These are phyloP conservation scores for Magnaporthiopsis poae DNA, from an alignment of 2,329 filamentous ascomycete genomes.

Conservation along the genomic window DNA sequence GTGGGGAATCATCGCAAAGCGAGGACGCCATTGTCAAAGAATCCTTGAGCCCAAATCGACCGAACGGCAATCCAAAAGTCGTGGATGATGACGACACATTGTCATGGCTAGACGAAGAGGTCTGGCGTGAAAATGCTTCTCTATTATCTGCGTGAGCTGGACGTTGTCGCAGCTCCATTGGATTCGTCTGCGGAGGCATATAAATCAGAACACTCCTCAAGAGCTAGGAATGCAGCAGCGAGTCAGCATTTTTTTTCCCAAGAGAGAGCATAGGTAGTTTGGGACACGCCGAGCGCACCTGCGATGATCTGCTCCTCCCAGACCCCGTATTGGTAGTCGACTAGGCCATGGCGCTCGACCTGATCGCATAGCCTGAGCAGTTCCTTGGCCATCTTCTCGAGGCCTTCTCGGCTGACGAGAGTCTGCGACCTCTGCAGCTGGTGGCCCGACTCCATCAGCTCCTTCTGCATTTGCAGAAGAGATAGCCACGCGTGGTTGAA, in stretches of 20 bases:
- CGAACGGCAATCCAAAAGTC: neutral
- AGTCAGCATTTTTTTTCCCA: neutral
- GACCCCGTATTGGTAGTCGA: constrained; percentile 94
- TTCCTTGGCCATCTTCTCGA: constrained; percentile 74
- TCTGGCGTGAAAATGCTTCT: neutral
- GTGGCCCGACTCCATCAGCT: constrained; percentile 54
- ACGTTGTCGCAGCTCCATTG: constrained; percentile 19
- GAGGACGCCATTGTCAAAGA: neutral
- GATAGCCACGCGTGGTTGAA: constrained; percentile 90
- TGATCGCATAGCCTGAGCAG: constrained; percentile 74
- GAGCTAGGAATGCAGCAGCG: constrained; percentile 14
- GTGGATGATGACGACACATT: neutral
- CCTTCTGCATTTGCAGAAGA: constrained; percentile 72
- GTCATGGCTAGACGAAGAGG: neutral
- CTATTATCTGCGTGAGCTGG: constrained; percentile 12
- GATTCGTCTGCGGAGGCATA: constrained; percentile 31
- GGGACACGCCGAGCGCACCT: constrained; percentile 45
- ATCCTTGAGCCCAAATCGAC: neutral
- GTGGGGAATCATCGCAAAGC: neutral
- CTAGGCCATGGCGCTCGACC: constrained; percentile 81
- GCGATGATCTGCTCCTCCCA: constrained; percentile 87
- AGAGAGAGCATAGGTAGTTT: constrained; percentile 6
- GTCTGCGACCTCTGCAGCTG: constrained; percentile 48
- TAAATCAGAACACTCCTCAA: constrained; percentile 33
- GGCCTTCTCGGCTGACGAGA: constrained; percentile 56